Base-by-base conservation (phyloP, 768 basidiomycete species). In the Crucibulum laeve region DNA sequence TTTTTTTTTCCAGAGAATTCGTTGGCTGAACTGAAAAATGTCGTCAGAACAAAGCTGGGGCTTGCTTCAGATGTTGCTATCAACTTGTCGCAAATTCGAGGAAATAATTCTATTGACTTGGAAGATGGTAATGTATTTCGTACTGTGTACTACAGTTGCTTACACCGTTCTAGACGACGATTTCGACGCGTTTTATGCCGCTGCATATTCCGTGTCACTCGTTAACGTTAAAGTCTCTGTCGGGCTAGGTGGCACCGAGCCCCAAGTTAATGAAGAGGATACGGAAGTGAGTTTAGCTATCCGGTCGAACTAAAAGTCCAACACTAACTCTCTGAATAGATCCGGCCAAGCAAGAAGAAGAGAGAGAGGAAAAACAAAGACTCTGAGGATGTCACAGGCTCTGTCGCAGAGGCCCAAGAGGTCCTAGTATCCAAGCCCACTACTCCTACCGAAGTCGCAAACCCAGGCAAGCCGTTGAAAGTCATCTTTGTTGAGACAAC, bases 121-220 rank as follows among this genome's bases (percentile, higher is more conserved):
- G 87, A 87, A 25, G 87, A 91, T 56, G 84, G 89, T 87, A 52
- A 48, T 58, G 13, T 15, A 25, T 26, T 6, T 15, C 17, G 30
- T 40, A 14, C 24, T 41, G 18, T 41, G 13, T 42, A 38, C 41
- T 37, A 36, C 25, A 25, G 22, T 15, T 30, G 5, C 18, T 17
- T 35, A 39, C 40, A 36, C 25, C 30, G 30, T 38, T 45, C 32
- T 49, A 91, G 88, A 87, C 34, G 87, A 84, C 28, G 88, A 91
- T 59, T 90, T 88, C 49, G 81, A 83, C 42, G 87, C 86, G 1
- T 87, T 90, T 59, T 61, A 65, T 44, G 64, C 73, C 11, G 60
- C 76, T 26, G 67, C 79, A 17, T 63, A 61, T 40, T 54, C 67
- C 6, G 52, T 55, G 3, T 57, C 57, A 13, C 43, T 60, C 17